Evolutionary conservation across 2,329 filamentous ascomycete species (phyloP), one percentile per base, ranked within the genome.

Genomic region (Incumbomyces delicatus): DNA sequence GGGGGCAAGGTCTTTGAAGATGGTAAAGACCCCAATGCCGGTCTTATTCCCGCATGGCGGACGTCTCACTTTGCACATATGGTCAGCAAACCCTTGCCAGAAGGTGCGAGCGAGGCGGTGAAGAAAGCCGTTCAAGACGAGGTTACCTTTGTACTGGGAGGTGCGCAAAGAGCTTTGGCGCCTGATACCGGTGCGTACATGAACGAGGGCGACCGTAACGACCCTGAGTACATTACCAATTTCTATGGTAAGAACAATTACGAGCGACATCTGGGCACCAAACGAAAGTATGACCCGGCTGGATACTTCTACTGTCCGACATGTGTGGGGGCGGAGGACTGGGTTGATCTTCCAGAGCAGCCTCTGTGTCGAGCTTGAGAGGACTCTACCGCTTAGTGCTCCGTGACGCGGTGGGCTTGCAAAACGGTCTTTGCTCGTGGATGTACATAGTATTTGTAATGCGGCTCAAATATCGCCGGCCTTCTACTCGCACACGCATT

Each of bases 21-120:
- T 1, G 62, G 62, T 0, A 66, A 67, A 30, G 73, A 73, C 1
- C 58, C 62, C 0, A 55, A 74, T 35, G 70, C 72, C 27, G 61
- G 73, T 0, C 66, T 74, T 2, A 69, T 70, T 32, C 74, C 74
- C 0, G 71, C 72, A 0, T 80, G 74, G 74, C 64, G 76, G 13
- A 67, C 54, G 11, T 63, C 70, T 0, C 62, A 64, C 46, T 50
- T 65, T 30, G 55, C 60, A 42, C 56, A 61, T 20, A 57, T 27
- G 22, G 22, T 27, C 22, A 27, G 22, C 22, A 27, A 27, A 8
- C 8, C 22, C 4, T 4, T 8, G 22, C 22, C 22, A 27, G 22
- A 27, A 8, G 8, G 8, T 8, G 22, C 22, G 22, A 27, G 5
- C 22, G 22, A 27, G 22, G 22, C 4, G 22, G 22, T 5, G 22